Evolutionary conservation across 345 rosid species (phyloP).

Genomic region (Punica granatum): DNA sequence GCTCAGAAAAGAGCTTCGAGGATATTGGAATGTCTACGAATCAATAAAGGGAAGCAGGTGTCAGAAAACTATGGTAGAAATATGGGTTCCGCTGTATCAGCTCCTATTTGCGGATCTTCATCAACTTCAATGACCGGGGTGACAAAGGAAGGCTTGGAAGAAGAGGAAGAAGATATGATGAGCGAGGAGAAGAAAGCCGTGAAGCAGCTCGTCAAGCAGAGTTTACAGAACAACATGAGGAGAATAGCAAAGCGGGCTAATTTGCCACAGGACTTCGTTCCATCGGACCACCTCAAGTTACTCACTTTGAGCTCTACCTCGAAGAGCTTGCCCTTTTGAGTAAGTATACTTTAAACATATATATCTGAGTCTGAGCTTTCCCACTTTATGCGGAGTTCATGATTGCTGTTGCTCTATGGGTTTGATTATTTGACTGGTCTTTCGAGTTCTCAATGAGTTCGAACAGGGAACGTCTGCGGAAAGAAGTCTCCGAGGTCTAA

Average conservation of each 20-base stretch:
- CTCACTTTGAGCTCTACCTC: constrained; percentile 80
- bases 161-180: constrained; percentile 52
- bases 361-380: constrained; percentile 21
- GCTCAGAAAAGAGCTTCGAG: constrained; percentile 96
- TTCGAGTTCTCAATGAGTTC: not conserved
- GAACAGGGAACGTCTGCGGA: not conserved
- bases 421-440: not conserved
- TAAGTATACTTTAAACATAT: constrained; percentile 9
- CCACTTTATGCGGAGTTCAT: constrained; percentile 9
- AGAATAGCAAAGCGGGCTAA: constrained; percentile 89
- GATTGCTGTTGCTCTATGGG: constrained; percentile 2
- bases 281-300: constrained; percentile 79
- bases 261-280: constrained; percentile 76
- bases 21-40: constrained; percentile 68
- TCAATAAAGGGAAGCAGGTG: constrained; percentile 88
- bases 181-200: constrained; percentile 92
- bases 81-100: constrained; percentile 60
- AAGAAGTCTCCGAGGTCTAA: constrained; percentile 14
- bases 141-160: constrained; percentile 37
- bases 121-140: constrained; percentile 31
- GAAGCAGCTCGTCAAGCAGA: constrained; percentile 79
- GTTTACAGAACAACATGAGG: constrained; percentile 87
- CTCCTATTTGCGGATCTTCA: constrained; percentile 74
- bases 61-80: constrained; percentile 47
- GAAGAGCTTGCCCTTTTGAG: constrained; percentile 78